These are phyloP conservation scores for Aspergillus hortae DNA, from an alignment of 2,329 filamentous ascomycete species.

Conservation along the genomic window DNA sequence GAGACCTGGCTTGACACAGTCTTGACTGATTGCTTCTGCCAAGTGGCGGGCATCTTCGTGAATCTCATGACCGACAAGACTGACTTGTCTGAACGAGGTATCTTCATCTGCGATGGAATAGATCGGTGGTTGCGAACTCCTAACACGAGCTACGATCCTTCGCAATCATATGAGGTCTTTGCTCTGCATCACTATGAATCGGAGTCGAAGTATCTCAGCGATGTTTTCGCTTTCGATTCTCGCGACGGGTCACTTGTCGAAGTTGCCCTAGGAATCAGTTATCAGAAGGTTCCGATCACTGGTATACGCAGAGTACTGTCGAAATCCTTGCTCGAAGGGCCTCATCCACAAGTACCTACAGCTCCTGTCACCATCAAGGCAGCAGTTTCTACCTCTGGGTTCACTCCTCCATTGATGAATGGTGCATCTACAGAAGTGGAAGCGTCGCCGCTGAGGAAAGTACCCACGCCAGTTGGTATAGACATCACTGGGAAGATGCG, in stretches of 20 bases:
- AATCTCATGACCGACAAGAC: conserved; percentile 28
- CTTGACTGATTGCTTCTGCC: conserved; percentile 24
- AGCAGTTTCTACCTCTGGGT: too few species aligned
- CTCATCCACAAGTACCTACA: too few species aligned
- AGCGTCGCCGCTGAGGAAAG: too few species aligned
- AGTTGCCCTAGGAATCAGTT: conserved; percentile 30
- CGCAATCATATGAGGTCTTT: conserved; percentile 21
- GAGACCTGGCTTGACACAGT: conserved; percentile 23
- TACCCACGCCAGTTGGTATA: background rate
- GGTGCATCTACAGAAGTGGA: background rate
- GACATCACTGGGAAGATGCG: background rate
- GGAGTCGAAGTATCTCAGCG: conserved; percentile 18
- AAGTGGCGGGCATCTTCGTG: conserved; percentile 33
- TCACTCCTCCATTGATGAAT: background rate
- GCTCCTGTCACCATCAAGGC: too few species aligned
- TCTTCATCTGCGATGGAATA: conserved; percentile 28
- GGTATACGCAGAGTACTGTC: conserved; percentile 15
- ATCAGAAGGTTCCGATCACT: conserved; percentile 17
- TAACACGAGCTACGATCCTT: background rate
- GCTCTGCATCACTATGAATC: conserved; percentile 16
- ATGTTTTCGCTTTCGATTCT: conserved; percentile 32
- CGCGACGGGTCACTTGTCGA: conserved; percentile 18
- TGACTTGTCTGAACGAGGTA: conserved; percentile 9
- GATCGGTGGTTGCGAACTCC: conserved; percentile 24
- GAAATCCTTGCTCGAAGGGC: background rate